Evolutionary conservation across 2,329 filamentous ascomycete genomes (phyloP).

Genomic region (Verticillium zaregamsianum): DNA sequence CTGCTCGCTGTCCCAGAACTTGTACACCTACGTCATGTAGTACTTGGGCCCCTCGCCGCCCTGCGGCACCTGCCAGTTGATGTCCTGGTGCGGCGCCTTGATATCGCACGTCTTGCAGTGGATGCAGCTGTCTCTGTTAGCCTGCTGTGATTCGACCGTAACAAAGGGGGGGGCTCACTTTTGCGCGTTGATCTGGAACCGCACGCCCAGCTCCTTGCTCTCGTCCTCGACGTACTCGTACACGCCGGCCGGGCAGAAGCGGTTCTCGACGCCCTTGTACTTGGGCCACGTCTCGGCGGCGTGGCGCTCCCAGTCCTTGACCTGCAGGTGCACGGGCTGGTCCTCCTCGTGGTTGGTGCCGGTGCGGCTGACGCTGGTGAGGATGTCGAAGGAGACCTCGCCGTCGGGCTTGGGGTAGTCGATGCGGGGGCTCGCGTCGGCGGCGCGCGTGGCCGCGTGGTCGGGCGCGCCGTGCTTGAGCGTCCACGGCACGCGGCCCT

Average conservation of each 20-base stretch:
- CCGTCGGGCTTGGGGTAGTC: constrained; percentile 97
- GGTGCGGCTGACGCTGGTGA: constrained; percentile 91
- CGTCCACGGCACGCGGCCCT: constrained; percentile 87
- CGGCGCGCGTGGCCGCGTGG: constrained; percentile 71
- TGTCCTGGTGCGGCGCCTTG: constrained; percentile 94
- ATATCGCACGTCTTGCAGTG: constrained; percentile 99
- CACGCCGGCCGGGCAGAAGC: constrained; percentile 95
- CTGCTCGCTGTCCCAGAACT: too few relatives aligned
- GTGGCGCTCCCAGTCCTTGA: constrained; percentile 92
- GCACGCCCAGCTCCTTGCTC: constrained; percentile 78
- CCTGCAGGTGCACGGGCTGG: constrained; percentile 92
- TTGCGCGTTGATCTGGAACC: constrained; percentile 96
- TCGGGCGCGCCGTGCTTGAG: constrained; percentile 79
- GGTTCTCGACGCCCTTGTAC: constrained; percentile 90
- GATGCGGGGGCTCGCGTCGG: constrained; percentile 79
- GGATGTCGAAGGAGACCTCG: constrained; percentile 90
- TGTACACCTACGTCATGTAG: constrained; percentile 54
- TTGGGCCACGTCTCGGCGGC: constrained; percentile 76
- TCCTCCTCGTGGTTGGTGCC: constrained; percentile 99
- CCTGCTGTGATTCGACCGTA: constrained; percentile 3
- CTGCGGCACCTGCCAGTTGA: constrained; percentile 94
- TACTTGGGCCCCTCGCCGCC: constrained; percentile 77
- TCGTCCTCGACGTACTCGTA: constrained; percentile 97
- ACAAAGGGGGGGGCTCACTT: constrained; percentile 62
- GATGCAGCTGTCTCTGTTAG: constrained; percentile 68